Percentiles rank a stretch among this genome's conserved stretches.
phyloP scores from a whole-genome alignment of 495 filamentous ascomycete genomes.

The Daldinia decipiens region DNA sequence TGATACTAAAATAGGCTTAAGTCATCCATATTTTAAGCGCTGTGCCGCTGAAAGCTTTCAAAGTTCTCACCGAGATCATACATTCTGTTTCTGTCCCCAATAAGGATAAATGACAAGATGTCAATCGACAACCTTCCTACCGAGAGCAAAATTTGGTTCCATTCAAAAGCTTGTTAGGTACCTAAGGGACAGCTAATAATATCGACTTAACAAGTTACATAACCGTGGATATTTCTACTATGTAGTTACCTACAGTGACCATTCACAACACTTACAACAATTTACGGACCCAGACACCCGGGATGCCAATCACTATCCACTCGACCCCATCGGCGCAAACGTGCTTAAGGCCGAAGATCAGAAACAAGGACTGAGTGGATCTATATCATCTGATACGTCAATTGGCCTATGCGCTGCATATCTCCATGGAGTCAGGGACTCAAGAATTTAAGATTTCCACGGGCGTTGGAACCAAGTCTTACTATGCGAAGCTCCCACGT shows the following conservation, averaged over 20 bases:
- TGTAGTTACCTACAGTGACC: too few species aligned
- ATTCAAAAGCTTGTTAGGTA: constrained; percentile 11
- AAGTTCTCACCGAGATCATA: constrained; percentile 34
- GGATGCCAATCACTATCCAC: constrained; percentile 21
- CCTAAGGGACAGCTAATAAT: constrained; percentile 4
- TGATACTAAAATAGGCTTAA: constrained; percentile 2
- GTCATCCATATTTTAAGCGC: constrained; percentile 23
- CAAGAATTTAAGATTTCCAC: constrained; percentile 21
- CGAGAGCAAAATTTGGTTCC: constrained; percentile 20
- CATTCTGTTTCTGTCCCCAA: constrained; percentile 13
- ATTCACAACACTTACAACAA: not conserved
- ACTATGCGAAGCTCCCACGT: constrained; percentile 18
- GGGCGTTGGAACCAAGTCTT: constrained; percentile 18
- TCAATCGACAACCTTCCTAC: constrained; percentile 12
- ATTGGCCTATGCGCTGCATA: constrained; percentile 4
- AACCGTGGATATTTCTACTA: not conserved
- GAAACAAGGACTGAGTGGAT: not conserved
- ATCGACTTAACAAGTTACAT: not conserved
- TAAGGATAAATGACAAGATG: constrained; percentile 10
- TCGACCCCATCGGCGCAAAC: constrained; percentile 4
- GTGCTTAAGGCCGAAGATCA: constrained; percentile 15
- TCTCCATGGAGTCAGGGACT: constrained; percentile 1
- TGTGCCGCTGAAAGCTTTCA: constrained; percentile 26
- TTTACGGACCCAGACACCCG: constrained; percentile 23
- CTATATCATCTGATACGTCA: constrained; percentile 12